Base-by-base conservation (phyloP, 345 rosid genomes). In the Populus davidiana region DNA sequence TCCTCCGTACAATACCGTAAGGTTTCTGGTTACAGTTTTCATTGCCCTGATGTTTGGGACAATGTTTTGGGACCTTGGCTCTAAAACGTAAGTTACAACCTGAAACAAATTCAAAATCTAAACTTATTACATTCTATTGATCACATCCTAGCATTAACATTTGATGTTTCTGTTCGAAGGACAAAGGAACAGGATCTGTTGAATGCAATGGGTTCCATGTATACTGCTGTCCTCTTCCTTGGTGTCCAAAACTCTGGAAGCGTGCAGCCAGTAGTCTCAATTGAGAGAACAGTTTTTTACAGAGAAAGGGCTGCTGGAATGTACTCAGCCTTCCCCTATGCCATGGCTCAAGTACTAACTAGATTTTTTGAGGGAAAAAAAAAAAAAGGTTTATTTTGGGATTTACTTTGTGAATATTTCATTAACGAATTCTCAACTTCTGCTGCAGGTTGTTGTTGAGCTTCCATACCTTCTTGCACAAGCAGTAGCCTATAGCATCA, bases 151-250 rank as follows among this genome's bases (percentile, higher is more conserved):
- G 18, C 52, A 14, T 47, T 49, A 39, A 25, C 62, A 69, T 25
- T 10, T 67, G 2, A 41, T 76, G 23, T 54, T 14, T 11, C 59
- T 25, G 75, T 63, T 25, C 71, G 13, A 82, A 94, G 94, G 79
- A 35, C 2, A 43, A 82, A 41, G 67, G 38, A 52, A 50, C 95
- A 87, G 63, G 95, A 89, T 79, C 64, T 93, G 72, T 73, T 78
- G 41, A 92, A 92, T 83, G 86, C 97, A 74, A 85, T 87, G 89
- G 97, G 97, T 54, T 92, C 98, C 5, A 90, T 93, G 92, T 91
- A 86, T 61, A 67, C 87, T 39, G 91, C 96, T 20, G 89, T 90
- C 79, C 79, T 90, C 64, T 93, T 90, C 89, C 81, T 90, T 16
- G 98, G 97, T 0, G 33, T 87, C 77, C 97, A 90, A 72, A 93